Evolutionary conservation across 257 asterid genomes (phyloP), one percentile per base, ranked within the genome.

Genomic region (Salvia miltiorrhiza): DNA sequence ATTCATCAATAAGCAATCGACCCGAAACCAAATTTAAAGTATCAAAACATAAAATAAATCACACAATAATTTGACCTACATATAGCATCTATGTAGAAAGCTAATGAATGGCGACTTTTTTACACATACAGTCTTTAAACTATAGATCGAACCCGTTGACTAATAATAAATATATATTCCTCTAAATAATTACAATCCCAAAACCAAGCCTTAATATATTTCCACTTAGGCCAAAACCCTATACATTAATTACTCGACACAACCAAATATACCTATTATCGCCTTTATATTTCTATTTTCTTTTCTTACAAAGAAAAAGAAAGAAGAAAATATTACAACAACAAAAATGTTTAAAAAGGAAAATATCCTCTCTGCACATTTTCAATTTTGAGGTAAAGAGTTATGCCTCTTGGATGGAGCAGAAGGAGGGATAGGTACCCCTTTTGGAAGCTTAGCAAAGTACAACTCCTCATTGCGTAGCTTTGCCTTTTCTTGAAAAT

Each of bases 341-440:
- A 14, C 20, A 33, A 26, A 20, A 33, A 65, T 7, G 21, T 19
- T 30, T 3, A 41, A 43, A 26, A 23, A 7, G 20, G 3, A 32
- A 4, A 20, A 7, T 26, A 41, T 13, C 23, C 30, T 39, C 13
- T 67, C 14, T 52, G 14, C 13, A 33, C 14, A 50, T 39, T 45
- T 55, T 80, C 79, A 75, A n/a, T 78, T 50, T 69, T 21, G 72
- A 56, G 82, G 82, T 26, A 50, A 35, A 37, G 82, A 70, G 56
- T 83, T 78, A 44, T 83, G 88, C 70, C 88, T 67, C 17, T 68
- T 50, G 8, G 88, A 83, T 56, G 88, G 88, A 44, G 57, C 82
- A 28, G 85, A 83, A 41, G 88, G 88, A 35, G 88, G 83, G 62
- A 83, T 52, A 13, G 73, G 83, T 48, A 65, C 77, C 23, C 79